Evolutionary conservation across 352 stramenopile genomes (phyloP), one percentile per base, ranked within the genome.

Genomic region (Globisporangium nodosum): DNA sequence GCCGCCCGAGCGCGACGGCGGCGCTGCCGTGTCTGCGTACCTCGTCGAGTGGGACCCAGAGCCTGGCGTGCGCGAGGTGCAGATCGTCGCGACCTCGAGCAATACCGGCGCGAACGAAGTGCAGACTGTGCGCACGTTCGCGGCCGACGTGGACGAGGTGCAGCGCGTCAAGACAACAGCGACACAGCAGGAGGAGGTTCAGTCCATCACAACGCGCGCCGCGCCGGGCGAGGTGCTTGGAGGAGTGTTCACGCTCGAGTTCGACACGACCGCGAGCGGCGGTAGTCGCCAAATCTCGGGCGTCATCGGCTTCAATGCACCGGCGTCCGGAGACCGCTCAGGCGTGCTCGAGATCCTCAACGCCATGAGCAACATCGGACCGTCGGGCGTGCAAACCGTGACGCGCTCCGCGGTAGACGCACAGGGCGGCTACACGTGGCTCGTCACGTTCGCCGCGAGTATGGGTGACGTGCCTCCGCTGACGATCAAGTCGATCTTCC

Each of bases 71-170:
- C 77, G 80, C 40, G 92, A 97, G 63, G 78, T 97, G n/a, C 94
- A 98, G 65, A 71, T 87, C 20, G 81, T 97, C 24, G 76, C 65
- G 37, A 94, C 85, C 24, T 74, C 62, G 16, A 75, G 77, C 33
- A 91, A 96, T 68, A 90, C 90, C 0, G 90, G 89, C 46, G 64
- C 93, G 20, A 98, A 98, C 69, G 93, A 98, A 67, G 80, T 98
- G 43, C 93, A 98, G 74, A 94, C 75, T 8, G 90, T 98, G 65
- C 85, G 88, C 58, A 98, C 87, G 1, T 89, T 79, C 31, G 84
- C 80, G 0, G 68, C 55, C 5, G 76, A 95, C 49, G 76, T 98
- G 6, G 79, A 96, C 58, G 94, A 97, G 60, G 76, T 97, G 30
- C 93, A 98, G 68, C 63, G 85, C 46, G 76, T 98, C 49, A 78